A percentile compares a stretch with the other conserved stretches of the same genome.
Conservation (phyloP, 352 stramenopile species). For the Phytopythium litorale region DNA sequence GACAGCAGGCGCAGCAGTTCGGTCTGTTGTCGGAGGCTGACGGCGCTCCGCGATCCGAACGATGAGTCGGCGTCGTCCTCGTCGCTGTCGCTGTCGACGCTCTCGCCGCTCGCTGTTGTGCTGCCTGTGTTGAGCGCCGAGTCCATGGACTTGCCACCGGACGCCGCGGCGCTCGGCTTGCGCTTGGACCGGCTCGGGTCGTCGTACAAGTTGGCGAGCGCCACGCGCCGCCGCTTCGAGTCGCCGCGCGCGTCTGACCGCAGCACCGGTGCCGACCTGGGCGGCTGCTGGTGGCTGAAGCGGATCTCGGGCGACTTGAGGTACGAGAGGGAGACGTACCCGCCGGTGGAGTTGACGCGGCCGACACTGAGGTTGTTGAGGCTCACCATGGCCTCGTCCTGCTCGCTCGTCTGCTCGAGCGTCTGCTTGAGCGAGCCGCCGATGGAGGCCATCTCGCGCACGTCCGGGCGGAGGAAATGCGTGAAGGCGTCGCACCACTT, state of each 20-base stretch:
- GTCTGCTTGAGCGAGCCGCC: constrained; percentile 18
- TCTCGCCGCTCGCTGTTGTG: constrained; percentile 5
- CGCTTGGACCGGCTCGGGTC: constrained; percentile 22
- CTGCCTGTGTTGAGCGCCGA: background rate
- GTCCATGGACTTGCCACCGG: constrained; percentile 16
- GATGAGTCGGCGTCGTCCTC: constrained; percentile 14
- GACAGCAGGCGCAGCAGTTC: constrained; percentile 61
- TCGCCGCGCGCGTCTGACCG: constrained; percentile 39
- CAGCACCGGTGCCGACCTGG: constrained; percentile 7
- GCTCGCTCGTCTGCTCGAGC: constrained; percentile 18
- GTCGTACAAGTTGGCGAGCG: constrained; percentile 32
- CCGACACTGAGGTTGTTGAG: constrained; percentile 20
- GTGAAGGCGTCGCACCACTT: constrained; percentile 57
- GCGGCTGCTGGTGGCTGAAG: constrained; percentile 39
- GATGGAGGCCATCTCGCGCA: constrained; percentile 40
- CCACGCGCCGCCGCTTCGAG: constrained; percentile 53
- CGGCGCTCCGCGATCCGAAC: constrained; percentile 4
- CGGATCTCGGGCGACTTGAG: constrained; percentile 74
- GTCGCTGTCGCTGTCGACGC: constrained; percentile 35
- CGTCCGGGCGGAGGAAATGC: constrained; percentile 57
- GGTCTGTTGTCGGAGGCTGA: constrained; percentile 19
- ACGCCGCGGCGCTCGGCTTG: constrained; percentile 5
- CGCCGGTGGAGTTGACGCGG: constrained; percentile 37
- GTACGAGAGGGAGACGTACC: constrained; percentile 73
- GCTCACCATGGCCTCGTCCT: constrained; percentile 15